Evolutionary conservation across 495 filamentous ascomycete genomes (phyloP).

Genomic region (Daldinia caldariorum): DNA sequence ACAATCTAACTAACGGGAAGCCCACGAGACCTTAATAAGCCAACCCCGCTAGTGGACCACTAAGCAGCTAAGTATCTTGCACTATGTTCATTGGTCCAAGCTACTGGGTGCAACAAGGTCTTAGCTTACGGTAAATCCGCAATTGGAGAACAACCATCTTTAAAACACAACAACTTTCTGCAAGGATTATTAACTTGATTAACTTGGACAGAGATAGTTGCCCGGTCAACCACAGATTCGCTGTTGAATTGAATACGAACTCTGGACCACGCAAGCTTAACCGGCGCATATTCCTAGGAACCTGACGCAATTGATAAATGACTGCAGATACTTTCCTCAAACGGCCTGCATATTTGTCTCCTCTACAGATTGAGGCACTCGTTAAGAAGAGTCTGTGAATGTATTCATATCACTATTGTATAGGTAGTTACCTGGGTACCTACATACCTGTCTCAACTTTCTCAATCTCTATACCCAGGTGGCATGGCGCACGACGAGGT

Average conservation of each 20-base stretch:
- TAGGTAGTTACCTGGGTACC: not conserved
- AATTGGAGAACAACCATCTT: not conserved
- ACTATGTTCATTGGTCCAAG: not conserved
- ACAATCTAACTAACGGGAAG: not conserved
- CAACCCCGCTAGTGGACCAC: slow-evolving; percentile 4
- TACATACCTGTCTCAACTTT: not conserved
- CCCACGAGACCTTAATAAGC: slow-evolving; percentile 2
- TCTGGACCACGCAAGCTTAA: slow-evolving; percentile 23
- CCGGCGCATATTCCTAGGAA: slow-evolving; percentile 15
- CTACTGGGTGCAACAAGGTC: not conserved
- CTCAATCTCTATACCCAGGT: slow-evolving; percentile 12
- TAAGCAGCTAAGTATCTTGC: not conserved
- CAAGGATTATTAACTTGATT: slow-evolving; percentile 33
- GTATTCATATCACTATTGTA: slow-evolving; percentile 9
- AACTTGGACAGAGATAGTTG: slow-evolving; percentile 49
- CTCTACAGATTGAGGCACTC: not conserved
- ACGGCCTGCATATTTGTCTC: slow-evolving; percentile 27
- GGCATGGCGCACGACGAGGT: slow-evolving; percentile 47
- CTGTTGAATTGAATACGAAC: slow-evolving; percentile 42
- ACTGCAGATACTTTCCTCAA: slow-evolving; percentile 41
- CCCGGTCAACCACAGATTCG: slow-evolving; percentile 50
- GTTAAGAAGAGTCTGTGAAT: slow-evolving; percentile 2
- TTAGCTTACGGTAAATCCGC: not conserved
- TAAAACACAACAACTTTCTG: not conserved
- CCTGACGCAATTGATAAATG: slow-evolving; percentile 34